phyloP scores from a whole-genome alignment of 129 eudicot species.

The Solidago caesia region DNA sequence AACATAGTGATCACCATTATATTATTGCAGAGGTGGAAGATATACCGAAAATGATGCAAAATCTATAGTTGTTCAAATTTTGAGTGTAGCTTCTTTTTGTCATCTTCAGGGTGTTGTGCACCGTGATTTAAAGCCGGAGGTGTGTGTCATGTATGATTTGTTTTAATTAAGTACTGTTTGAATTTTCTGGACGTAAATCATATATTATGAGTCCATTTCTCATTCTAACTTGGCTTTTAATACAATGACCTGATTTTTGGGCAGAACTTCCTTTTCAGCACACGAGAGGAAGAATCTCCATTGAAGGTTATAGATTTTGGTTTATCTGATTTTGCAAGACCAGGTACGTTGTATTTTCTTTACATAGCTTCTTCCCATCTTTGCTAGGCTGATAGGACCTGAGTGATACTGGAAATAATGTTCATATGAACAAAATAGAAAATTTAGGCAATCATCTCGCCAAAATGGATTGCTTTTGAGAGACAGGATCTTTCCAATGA shows the following conservation, averaged over 20 bases:
- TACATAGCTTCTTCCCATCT: not conserved
- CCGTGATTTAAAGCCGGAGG: constrained; percentile 99
- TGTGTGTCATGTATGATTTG: constrained; percentile 18
- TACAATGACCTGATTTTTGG: constrained; percentile 16
- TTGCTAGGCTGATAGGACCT: not conserved
- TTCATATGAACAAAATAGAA: not conserved
- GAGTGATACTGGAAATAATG: constrained; percentile 2
- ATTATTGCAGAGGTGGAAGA: constrained; percentile 82
- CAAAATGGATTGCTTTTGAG: not conserved
- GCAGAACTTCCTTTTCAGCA: constrained; percentile 96
- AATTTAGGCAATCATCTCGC: not conserved
- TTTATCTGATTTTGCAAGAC: constrained; percentile 82
- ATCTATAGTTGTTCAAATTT: constrained; percentile 71
- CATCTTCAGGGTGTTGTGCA: constrained; percentile 99
- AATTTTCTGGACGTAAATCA: not conserved
- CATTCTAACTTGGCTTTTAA: constrained; percentile 5
- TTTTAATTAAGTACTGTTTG: not conserved
- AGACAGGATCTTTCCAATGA: not conserved
- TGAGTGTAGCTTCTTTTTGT: constrained; percentile 53
- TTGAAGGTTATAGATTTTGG: constrained; percentile 95
- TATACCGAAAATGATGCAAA: constrained; percentile 90
- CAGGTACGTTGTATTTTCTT: constrained; percentile 51
- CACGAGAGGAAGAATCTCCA: constrained; percentile 74
- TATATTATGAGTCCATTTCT: not conserved
- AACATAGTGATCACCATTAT: constrained; percentile 16